These are phyloP conservation scores for Stellera chamaejasme DNA, from an alignment of 345 rosid genomes.

Conservation along the genomic window DNA sequence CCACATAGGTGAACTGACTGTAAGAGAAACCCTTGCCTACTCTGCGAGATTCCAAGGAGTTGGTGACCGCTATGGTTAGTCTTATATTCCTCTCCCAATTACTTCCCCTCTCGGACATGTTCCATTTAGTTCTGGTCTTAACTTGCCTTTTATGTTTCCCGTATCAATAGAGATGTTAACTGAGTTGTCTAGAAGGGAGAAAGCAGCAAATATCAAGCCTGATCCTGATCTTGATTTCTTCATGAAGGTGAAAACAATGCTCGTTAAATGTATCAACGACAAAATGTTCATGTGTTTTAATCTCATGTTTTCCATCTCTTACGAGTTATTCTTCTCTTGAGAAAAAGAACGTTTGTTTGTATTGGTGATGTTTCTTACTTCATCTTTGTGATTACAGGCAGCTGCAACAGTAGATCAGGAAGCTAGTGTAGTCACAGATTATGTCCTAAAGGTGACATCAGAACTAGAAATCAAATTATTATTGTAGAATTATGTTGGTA, in stretches of 20 bases:
- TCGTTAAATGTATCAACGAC: no score
- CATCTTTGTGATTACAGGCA: conserved; percentile 27
- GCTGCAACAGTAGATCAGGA: conserved; percentile 38
- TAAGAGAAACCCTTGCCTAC: conserved; percentile 70
- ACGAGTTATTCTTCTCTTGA: no score
- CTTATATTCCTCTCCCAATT: not conserved
- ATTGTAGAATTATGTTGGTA: not conserved
- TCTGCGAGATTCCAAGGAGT: conserved; percentile 76
- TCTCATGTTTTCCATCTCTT: no score
- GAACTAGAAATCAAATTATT: not conserved
- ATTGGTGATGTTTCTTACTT: not conserved
- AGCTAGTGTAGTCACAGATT: conserved; percentile 47
- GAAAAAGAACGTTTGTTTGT: no score
- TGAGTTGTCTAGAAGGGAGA: conserved; percentile 76
- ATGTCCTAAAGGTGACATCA: conserved; percentile 38
- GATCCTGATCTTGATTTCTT: conserved; percentile 74
- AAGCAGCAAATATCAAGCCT: conserved; percentile 56
- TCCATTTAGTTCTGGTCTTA: not conserved
- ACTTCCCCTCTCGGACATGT: not conserved
- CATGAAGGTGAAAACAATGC: conserved; percentile 56
- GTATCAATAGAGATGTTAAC: conserved; percentile 43
- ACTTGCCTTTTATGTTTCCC: not conserved
- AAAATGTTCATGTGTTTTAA: no score
- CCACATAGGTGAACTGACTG: conserved; percentile 56
- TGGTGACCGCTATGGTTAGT: conserved; percentile 57